phyloP scores from a whole-genome alignment of 345 rosid species.

The Moringa oleifera region DNA sequence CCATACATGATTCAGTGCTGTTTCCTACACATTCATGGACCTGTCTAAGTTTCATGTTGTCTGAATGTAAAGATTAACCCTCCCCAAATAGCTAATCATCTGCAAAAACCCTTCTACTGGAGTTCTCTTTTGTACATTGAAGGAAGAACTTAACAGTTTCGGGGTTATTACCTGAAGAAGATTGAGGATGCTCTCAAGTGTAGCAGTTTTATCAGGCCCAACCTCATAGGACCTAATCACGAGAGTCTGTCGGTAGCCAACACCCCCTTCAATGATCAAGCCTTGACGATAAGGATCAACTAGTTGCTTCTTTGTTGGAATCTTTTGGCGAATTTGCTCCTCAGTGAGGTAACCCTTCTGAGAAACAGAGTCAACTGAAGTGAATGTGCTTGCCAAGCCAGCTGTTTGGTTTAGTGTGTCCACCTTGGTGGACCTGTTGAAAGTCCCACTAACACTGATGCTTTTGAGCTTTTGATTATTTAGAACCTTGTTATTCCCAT shows the following conservation, averaged over 20 bases:
- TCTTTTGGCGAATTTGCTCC: constrained; percentile 41
- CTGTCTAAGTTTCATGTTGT: neutral
- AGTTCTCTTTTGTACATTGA: too few relatives aligned
- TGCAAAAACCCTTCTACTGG: too few relatives aligned
- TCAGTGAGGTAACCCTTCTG: constrained; percentile 21
- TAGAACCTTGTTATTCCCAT: neutral
- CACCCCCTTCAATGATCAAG: constrained; percentile 43
- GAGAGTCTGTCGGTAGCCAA: constrained; percentile 53
- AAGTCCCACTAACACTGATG: neutral
- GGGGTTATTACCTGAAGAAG: constrained; percentile 59
- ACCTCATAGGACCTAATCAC: constrained; percentile 65
- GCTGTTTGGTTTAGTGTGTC: too few relatives aligned
- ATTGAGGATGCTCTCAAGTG: constrained; percentile 53
- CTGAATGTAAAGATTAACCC: too few relatives aligned
- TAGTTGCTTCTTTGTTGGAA: constrained; percentile 49
- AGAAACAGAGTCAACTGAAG: constrained; percentile 14
- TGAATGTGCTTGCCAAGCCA: neutral
- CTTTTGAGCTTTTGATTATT: neutral
- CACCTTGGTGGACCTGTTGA: too few relatives aligned
- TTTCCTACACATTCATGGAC: constrained; percentile 32
- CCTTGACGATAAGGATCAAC: constrained; percentile 63
- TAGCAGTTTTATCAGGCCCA: constrained; percentile 58
- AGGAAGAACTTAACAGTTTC: too few relatives aligned
- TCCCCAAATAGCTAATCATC: too few relatives aligned
- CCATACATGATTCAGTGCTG: constrained; percentile 75